These are phyloP conservation scores for Coelastrella sp. DNA, from an alignment of 139 green algal genomes.

Conservation along the genomic window DNA sequence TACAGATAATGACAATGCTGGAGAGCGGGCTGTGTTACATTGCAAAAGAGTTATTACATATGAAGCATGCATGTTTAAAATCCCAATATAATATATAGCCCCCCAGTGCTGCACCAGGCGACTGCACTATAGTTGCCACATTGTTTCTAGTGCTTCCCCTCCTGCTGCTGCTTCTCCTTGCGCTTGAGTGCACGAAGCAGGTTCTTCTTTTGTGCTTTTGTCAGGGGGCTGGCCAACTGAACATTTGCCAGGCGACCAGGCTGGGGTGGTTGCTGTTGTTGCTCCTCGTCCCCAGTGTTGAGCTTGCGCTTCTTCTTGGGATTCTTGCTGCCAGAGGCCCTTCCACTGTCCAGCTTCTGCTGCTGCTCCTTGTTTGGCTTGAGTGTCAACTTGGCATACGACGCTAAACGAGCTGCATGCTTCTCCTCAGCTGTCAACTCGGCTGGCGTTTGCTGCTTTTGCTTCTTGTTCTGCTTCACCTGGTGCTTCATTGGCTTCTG, in stretches of 20 bases:
- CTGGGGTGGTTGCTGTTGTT: conserved; percentile 21
- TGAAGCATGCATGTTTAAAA: too few species aligned
- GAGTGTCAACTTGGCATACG: conserved; percentile 65
- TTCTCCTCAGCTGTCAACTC: conserved; percentile 48
- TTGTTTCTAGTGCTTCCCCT: background rate
- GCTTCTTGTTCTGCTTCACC: background rate
- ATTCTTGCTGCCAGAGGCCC: background rate
- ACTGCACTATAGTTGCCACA: background rate
- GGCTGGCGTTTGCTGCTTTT: background rate
- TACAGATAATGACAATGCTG: too few species aligned
- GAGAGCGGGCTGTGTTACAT: too few species aligned
- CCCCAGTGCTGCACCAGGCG: too few species aligned
- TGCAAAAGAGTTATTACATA: too few species aligned
- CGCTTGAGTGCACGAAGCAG: conserved; percentile 72
- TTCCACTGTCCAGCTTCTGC: conserved; percentile 13
- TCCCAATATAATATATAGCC: too few species aligned
- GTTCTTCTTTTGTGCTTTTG: conserved; percentile 83
- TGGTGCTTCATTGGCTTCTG: background rate
- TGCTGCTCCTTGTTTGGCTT: conserved; percentile 29
- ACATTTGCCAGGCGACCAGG: conserved; percentile 6
- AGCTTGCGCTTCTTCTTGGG: conserved; percentile 6
- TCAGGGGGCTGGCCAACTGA: conserved; percentile 51
- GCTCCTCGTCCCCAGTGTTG: background rate
- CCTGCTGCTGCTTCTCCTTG: conserved; percentile 44
- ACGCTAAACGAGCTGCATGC: conserved; percentile 59